Evolutionary conservation across 495 filamentous ascomycete genomes (phyloP), one percentile per base, ranked within the genome.

Genomic region (Massariosphaeria phaeospora): DNA sequence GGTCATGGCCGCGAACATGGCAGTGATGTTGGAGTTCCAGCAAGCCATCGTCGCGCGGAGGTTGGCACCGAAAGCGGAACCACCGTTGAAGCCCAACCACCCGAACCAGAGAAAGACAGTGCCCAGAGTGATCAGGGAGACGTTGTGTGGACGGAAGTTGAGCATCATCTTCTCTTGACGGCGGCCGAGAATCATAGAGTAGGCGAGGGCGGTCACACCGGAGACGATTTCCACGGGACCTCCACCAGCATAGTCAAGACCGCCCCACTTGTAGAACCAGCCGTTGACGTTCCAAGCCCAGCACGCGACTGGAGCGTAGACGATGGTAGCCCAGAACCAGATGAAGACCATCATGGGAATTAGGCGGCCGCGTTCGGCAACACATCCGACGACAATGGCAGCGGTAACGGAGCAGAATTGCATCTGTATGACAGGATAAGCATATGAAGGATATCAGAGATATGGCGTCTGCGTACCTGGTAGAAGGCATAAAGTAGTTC

Each of bases 91-190:
- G 34, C 90, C 94, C 55, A 98, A 76, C 93, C 94, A 97, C 64
- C 93, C 93, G 67, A 97, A 96, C 91, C 91, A 97, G 41, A 98
- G 86, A 67, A 98, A 81, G 49, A 94, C 80, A 8, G 93, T 97
- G 41, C 93, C 93, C 62, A 98, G 84, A 8, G 91, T 87, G 69
- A 98, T 97, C 61, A 97, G 77, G 7, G 93, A 96, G 62, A 97
- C 91, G 74, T 97, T 98, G 81, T 98, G 93, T 1, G 93, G 94
- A 46, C 66, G 59, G 69, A 72, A 69, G 81, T 95, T 89, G 68
- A 96, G 79, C 84, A 97, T 95, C 93, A 97, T 96, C 79, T 90
- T 94, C 76, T 97, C 93, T 75, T 96, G 93, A 48, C 94, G 89
- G 61, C 90, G 86, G 50, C 94, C 94, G 48, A 97, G 85, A 33